phyloP scores from a whole-genome alignment of 306 rosid species.

The Hylodesmum podocarpum region DNA sequence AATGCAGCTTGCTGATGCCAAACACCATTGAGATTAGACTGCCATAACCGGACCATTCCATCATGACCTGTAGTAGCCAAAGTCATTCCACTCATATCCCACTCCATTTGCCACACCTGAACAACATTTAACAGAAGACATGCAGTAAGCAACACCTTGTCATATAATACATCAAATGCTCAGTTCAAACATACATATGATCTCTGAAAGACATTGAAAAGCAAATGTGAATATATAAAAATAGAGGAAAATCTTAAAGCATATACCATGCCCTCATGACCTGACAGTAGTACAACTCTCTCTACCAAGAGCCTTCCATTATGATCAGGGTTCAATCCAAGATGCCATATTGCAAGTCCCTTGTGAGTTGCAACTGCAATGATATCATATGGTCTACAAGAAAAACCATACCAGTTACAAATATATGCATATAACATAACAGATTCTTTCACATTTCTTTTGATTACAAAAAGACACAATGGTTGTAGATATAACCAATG shows the following conservation, averaged over 20 bases:
- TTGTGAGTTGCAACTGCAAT: constrained; percentile 76
- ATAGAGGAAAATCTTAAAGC: not conserved
- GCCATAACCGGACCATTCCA: constrained; percentile 82
- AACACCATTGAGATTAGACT: constrained; percentile 75
- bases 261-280: constrained; percentile 76
- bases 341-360: constrained; percentile 84
- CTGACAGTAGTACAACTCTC: constrained; percentile 64
- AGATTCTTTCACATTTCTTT: not conserved
- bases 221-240: not conserved
- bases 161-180: not conserved
- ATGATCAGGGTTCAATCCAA: constrained; percentile 70
- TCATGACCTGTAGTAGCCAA: constrained; percentile 85
- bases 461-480: constrained; percentile 6
- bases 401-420: constrained; percentile 27
- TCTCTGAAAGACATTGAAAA: constrained; percentile 21
- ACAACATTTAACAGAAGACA: constrained; percentile 15
- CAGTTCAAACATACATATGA: constrained; percentile 14
- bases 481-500: not conserved
- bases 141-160: not conserved
- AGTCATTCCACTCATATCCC: constrained; percentile 99
- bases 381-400: constrained; percentile 68
- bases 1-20: constrained; percentile 92
- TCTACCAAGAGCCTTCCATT: constrained; percentile 79
- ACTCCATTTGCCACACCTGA: constrained; percentile 95
- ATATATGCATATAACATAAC: not conserved